Conservation (phyloP, 163 green algal species). For the Scenedesmus sp. region DNA sequence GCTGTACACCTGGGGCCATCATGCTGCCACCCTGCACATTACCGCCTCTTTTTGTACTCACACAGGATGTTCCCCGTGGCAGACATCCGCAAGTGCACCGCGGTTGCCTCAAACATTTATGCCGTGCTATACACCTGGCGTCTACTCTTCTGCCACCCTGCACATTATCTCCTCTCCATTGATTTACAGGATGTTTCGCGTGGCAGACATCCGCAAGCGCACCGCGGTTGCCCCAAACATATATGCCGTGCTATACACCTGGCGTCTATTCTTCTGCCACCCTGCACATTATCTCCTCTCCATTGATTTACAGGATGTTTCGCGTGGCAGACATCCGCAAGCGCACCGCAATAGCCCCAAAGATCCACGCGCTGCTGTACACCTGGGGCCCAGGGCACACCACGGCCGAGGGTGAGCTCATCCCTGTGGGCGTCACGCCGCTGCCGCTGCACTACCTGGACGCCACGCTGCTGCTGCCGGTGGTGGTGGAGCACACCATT, state of each 20-base stretch:
- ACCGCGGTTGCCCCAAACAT: constrained; percentile 82
- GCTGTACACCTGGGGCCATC: constrained; percentile 79
- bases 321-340: constrained; percentile 87
- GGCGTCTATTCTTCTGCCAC: constrained; percentile 45
- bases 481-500: constrained; percentile 89
- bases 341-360: constrained; percentile 78
- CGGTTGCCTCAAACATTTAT: constrained; percentile 81
- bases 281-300: no score
- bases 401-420: constrained; percentile 87
- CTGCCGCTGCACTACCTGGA: constrained; percentile 73
- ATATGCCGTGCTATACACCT: constrained; percentile 82
- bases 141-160: neutral
- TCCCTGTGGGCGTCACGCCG: constrained; percentile 57
- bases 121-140: constrained; percentile 83
- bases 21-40: no score
- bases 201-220: constrained; percentile 86
- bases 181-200: constrained; percentile 84
- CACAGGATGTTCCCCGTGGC: constrained; percentile 89
- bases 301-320: constrained; percentile 80
- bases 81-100: constrained; percentile 82
- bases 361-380: constrained; percentile 81
- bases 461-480: constrained; percentile 85
- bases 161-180: no score
- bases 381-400: constrained; percentile 74
- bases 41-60: no score